Conservation (phyloP, 2,329 filamentous ascomycete genomes). For the Exophiala spinifera region DNA sequence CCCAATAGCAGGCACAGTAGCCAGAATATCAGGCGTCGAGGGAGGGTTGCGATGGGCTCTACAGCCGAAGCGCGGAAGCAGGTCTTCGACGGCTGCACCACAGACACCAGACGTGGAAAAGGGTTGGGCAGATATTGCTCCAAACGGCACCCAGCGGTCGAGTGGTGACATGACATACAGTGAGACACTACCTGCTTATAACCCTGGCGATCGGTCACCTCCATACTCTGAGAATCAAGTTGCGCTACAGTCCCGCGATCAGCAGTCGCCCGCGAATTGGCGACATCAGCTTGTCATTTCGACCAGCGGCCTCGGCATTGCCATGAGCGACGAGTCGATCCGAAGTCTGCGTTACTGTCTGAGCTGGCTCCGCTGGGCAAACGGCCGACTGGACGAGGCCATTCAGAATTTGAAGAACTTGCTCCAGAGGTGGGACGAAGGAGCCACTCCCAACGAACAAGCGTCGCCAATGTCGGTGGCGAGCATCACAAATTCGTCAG, state of each 20-base stretch:
- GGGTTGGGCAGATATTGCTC: constrained; percentile 20
- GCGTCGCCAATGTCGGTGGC: constrained; percentile 29
- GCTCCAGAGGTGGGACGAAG: constrained; percentile 74
- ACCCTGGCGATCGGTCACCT: constrained; percentile 54
- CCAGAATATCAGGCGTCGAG: constrained; percentile 82
- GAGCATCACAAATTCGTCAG: constrained; percentile 28
- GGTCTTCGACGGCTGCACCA: constrained; percentile 7
- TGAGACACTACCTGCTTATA: constrained; percentile 79
- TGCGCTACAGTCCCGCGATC: constrained; percentile 27
- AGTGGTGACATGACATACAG: constrained; percentile 38
- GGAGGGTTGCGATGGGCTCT: constrained; percentile 82
- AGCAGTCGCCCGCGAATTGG: constrained; percentile 55
- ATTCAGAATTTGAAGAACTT: constrained; percentile 71
- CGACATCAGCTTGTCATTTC: constrained; percentile 82
- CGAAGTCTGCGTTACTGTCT: constrained; percentile 82
- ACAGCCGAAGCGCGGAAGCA: constrained; percentile 38
- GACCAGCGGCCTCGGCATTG: constrained; percentile 84
- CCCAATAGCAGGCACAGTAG: constrained; percentile 81
- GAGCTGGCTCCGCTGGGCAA: constrained; percentile 74
- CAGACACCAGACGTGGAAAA: constrained; percentile 26
- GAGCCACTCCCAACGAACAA: constrained; percentile 34
- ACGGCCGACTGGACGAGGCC: constrained; percentile 72
- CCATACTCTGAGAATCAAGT: constrained; percentile 27
- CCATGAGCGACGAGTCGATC: constrained; percentile 85
- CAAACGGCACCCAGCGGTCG: constrained; percentile 16